phyloP scores from a whole-genome alignment of 2,329 filamentous ascomycete species.

The Aspergillus flavus region DNA sequence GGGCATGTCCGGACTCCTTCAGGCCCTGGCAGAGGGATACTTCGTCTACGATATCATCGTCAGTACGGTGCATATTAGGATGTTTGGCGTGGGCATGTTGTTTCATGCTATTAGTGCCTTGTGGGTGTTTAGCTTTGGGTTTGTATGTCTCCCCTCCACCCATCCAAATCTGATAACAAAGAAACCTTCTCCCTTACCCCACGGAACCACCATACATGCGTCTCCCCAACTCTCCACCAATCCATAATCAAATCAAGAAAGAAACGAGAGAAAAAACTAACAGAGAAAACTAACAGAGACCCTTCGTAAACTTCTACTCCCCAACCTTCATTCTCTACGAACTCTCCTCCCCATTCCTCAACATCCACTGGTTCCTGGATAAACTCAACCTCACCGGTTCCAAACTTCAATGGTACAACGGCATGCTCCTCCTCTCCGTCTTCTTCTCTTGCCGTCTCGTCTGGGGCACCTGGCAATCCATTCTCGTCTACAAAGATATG shows the following conservation, averaged over 20 bases:
- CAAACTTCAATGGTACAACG: conserved; percentile 64
- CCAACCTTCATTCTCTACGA: conserved; percentile 70
- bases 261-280: background rate
- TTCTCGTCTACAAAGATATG: conserved; percentile 62
- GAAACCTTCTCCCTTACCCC: background rate
- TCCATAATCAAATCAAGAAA: background rate
- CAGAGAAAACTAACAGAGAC: conserved; percentile 44
- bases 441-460: conserved; percentile 65
- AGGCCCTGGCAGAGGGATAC: conserved; percentile 64
- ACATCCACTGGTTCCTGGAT: conserved; percentile 72
- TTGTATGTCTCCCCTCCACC: conserved; percentile 53
- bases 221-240: no score
- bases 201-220: no score
- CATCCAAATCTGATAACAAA: background rate
- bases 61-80: conserved; percentile 55
- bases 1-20: conserved; percentile 59
- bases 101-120: conserved; percentile 64
- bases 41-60: conserved; percentile 66
- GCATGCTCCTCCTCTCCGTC: conserved; percentile 58
- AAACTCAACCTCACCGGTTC: conserved; percentile 67
- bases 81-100: conserved; percentile 64
- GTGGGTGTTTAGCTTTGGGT: conserved; percentile 64
- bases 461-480: conserved; percentile 64
- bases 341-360: conserved; percentile 66
- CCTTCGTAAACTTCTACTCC: conserved; percentile 67